A percentile compares a stretch with the other conserved stretches of the same genome.
These are phyloP conservation scores for Saturnispora mendoncae DNA, from an alignment of 805 yeast species.

Conservation along the genomic window DNA sequence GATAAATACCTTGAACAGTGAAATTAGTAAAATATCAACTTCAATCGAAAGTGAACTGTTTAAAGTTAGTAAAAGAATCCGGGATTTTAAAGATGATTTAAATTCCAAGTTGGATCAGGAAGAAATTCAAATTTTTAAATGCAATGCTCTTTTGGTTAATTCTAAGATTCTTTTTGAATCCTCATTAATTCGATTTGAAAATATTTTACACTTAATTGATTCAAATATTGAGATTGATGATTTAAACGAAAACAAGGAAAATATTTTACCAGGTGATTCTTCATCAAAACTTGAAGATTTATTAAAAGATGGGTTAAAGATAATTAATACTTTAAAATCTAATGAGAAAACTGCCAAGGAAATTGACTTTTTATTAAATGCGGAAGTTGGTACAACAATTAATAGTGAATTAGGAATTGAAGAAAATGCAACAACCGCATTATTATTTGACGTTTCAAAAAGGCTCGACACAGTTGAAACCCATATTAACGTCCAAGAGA, in stretches of 20 bases:
- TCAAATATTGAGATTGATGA: neutral
- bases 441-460: conserved; percentile 17
- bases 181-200: conserved; percentile 22
- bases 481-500: conserved; percentile 3
- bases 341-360: neutral
- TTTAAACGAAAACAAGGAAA: conserved; percentile 2
- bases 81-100: neutral
- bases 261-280: neutral
- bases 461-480: conserved; percentile 11
- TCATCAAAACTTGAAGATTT: conserved; percentile 1
- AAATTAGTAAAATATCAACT: neutral
- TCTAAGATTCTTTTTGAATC: conserved; percentile 25
- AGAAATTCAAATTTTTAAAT: conserved; percentile 22
- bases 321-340: conserved; percentile 1
- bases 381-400: neutral
- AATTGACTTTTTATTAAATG: neutral
- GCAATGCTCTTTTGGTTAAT: conserved; percentile 20
- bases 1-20: neutral
- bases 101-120: conserved; percentile 5
- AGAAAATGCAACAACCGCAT: conserved; percentile 15
- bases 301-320: neutral
- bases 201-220: conserved; percentile 5
- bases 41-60: neutral
- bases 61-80: neutral
- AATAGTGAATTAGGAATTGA: neutral